Conservation (phyloP, 176 grass and related monocot species). For the Oryza nivara region DNA sequence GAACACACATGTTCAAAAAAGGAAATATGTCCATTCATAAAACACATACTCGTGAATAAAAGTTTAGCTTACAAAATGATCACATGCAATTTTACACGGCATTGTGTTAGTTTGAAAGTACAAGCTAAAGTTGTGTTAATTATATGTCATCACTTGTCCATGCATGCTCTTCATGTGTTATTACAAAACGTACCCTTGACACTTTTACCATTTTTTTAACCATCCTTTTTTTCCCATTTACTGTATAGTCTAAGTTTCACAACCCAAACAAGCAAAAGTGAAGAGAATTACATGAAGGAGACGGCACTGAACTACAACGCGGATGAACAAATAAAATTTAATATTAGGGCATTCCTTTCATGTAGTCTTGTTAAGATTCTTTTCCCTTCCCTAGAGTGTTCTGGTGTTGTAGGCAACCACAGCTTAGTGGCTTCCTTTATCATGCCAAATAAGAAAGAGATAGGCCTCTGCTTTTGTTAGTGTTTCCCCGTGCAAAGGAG, state of each 20-base stretch:
- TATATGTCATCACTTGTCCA: not conserved
- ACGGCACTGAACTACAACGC: constrained; percentile 15
- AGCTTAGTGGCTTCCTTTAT: constrained; percentile 20
- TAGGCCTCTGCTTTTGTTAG: constrained; percentile 28
- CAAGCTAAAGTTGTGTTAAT: not conserved
- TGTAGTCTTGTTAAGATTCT: constrained; percentile 34
- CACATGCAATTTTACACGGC: not conserved
- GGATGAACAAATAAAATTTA: constrained; percentile 9
- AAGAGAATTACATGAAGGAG: constrained; percentile 26
- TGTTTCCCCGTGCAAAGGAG: constrained; percentile 10
- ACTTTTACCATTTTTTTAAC: not conserved
- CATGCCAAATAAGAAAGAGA: constrained; percentile 20
- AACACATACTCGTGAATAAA: not conserved
- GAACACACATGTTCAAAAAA: not conserved
- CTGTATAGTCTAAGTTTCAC: constrained; percentile 25
- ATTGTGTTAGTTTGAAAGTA: not conserved
- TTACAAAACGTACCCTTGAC: not conserved
- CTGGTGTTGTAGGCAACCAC: constrained; percentile 27
- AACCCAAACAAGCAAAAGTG: constrained; percentile 25
- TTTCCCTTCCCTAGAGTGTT: constrained; percentile 38
- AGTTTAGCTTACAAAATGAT: not conserved
- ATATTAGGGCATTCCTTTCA: constrained; percentile 13
- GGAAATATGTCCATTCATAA: not conserved
- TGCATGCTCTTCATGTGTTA: not conserved
- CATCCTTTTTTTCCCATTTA: not conserved